Evolutionary conservation across 2,329 filamentous ascomycete species (phyloP), one percentile per base, ranked within the genome.

Genomic region (Alternaria gaisen): DNA sequence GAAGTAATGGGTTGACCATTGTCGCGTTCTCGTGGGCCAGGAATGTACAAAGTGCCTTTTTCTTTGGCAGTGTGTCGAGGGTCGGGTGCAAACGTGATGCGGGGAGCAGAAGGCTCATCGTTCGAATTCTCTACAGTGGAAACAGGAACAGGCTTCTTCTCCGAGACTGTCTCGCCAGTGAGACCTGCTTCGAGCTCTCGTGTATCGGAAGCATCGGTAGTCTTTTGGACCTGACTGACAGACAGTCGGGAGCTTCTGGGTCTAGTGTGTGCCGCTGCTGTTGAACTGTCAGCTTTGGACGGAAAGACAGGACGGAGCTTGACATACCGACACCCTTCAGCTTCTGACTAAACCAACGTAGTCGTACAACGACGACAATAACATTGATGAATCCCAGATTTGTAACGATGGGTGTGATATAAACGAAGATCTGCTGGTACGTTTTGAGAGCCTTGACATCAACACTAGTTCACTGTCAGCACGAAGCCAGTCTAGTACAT

Each of bases 341-440:
- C 7, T 93, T 88, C 79, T 96, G 97, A 79, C 98, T 94, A 75
- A 99, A 99, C 94, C 94, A 99, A 79, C 97, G 97, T 2, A 99
- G 83, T 24, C 95, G 90, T 12, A 98, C 85, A 69, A 97, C 94
- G 7, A 99, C 95, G 41, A 99, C 93, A 41, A 88, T 90, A 1
- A 91, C 74, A 40, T 80, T 78, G 48, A 80, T 79, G 58, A 79
- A 78, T 46, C 80, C 80, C 20, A 78, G 76, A 11, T 75, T 80
- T 61, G 77, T 79, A 12, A 78, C 16, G 54, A 69, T 78, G 5
- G 78, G 66, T 7, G 77, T 67, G 8, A 80, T 54, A 63, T 77
- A 74, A 22, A 80, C 64, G 22, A 73, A 84, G 38, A 92, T 77
- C 16, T 61, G 84, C 63, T 85, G 83, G 64, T 84, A 84, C 5